Evolutionary conservation across 345 rosid genomes (phyloP).

Genomic region (Citrus glauca): DNA sequence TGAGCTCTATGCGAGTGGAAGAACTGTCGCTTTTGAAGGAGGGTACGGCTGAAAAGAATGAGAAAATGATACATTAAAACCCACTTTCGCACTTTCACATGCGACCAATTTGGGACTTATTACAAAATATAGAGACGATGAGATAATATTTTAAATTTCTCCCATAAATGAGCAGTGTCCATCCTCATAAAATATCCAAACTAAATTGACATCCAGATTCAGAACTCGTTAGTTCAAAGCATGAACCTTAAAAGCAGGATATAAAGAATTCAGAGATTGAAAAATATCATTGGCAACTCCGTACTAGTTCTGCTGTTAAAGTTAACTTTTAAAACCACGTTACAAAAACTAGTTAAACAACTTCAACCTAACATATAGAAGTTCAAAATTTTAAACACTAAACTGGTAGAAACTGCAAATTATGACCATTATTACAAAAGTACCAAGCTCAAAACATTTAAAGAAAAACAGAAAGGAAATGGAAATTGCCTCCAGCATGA

Average conservation of each 20-base stretch:
- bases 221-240: not conserved
- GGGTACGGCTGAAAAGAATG: slow-evolving; percentile 57
- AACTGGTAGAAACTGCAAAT: not conserved
- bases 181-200: not conserved
- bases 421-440: not conserved
- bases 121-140: not conserved
- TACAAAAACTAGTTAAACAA: not conserved
- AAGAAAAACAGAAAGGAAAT: not conserved
- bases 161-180: not conserved
- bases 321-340: not conserved
- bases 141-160: not conserved
- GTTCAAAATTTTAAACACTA: not conserved
- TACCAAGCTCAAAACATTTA: not conserved
- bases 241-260: not conserved
- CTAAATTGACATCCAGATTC: not conserved
- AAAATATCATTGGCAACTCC: not conserved
- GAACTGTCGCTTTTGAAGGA: slow-evolving; percentile 87
- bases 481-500: not conserved
- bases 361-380: not conserved
- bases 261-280: not conserved
- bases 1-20: slow-evolving; percentile 99
- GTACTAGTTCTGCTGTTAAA: not conserved
- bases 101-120: not conserved
- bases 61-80: slow-evolving; percentile 16
- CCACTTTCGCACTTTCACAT: slow-evolving; percentile 1